A percentile compares a stretch with the other conserved stretches of the same genome.
phyloP scores from a whole-genome alignment of 495 filamentous ascomycete genomes.

The Pseudomonodictys pantanalensis region DNA sequence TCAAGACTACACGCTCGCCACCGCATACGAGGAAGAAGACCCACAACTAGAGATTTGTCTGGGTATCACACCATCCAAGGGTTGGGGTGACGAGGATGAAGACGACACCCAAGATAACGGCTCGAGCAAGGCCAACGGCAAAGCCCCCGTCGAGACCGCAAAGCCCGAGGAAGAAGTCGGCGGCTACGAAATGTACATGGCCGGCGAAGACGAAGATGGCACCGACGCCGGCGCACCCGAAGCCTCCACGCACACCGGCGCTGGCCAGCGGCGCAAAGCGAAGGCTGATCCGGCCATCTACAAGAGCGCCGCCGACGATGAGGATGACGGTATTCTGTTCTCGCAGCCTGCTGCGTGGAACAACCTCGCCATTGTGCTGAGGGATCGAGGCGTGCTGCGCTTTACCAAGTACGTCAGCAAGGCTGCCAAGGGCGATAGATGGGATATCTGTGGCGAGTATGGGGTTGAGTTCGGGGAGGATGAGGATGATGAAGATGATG shows the following conservation, averaged over 20 bases:
- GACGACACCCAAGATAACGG: constrained; percentile 34
- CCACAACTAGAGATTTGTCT: constrained; percentile 85
- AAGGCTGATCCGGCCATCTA: constrained; percentile 72
- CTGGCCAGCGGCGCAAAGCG: constrained; percentile 35
- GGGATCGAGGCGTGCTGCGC: constrained; percentile 79
- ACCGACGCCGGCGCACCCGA: constrained; percentile 25
- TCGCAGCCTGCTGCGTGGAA: constrained; percentile 88
- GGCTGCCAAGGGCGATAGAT: constrained; percentile 80
- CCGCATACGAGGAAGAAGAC: constrained; percentile 69
- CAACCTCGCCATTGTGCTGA: constrained; percentile 78
- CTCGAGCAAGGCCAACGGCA: not conserved
- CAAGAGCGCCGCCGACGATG: constrained; percentile 59
- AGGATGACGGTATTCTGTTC: constrained; percentile 90
- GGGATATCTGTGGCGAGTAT: constrained; percentile 78
- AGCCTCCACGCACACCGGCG: constrained; percentile 36
- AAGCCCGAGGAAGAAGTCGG: constrained; percentile 57
- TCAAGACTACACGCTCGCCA: constrained; percentile 89
- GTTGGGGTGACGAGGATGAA: constrained; percentile 73
- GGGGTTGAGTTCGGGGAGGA: constrained; percentile 47
- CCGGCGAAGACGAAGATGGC: constrained; percentile 71
- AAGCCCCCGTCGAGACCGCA: constrained; percentile 13
- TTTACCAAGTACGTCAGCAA: constrained; percentile 96
- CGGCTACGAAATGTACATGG: constrained; percentile 91
- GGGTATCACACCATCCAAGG: constrained; percentile 72
- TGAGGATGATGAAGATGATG: constrained; percentile 36